Base-by-base conservation (phyloP, 495 filamentous ascomycete species). In the Alectoria sarmentosa region DNA sequence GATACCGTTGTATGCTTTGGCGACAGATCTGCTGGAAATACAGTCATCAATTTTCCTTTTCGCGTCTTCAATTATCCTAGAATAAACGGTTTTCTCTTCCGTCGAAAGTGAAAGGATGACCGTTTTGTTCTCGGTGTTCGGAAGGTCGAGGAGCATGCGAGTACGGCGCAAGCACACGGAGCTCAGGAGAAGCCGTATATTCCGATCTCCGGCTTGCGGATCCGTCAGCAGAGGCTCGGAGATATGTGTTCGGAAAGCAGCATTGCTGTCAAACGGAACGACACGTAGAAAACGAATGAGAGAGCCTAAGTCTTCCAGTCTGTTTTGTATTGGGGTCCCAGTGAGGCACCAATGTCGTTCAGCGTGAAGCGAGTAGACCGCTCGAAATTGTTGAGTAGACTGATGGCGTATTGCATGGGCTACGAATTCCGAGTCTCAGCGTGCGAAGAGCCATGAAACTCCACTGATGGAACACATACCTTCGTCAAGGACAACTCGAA, bases 271-370 rank as follows among this genome's bases (percentile, higher is more conserved):
- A 49, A 49, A 49, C 1, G 46, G 46, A 13, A 1, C 23, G 3
- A 49, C 14, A 28, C 46, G 46, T 1, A 49, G 46, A 49, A 49
- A 49, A 13, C 46, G n/a, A 26, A 49, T 49, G n/a, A 49, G 46
- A 49, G 46, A 49, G 6, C 46, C 46, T 13, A 49, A 49, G 14
- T 49, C 46, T 28, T 49, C 46, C 23, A 49, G 1, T 28, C 46
- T 49, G 13, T 49, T 49, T 28, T 49, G 46, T 5, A 49, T 28
- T 10, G 23, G 78, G 1, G 80, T 82, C 3, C 77, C 80, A 1
- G 77, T 80, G 23, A 81, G 61, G 62, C 78, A 80, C 79, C 79
- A 81, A 4, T 78, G 72, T 11, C 66, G 64, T 7, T 67, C 65
- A 3, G 78, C 69, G 21, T 70, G 54, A 19, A 80, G 66, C 9